Evolutionary conservation across 2,329 filamentous ascomycete species (phyloP).

Genomic region (Sporothrix curviconia): DNA sequence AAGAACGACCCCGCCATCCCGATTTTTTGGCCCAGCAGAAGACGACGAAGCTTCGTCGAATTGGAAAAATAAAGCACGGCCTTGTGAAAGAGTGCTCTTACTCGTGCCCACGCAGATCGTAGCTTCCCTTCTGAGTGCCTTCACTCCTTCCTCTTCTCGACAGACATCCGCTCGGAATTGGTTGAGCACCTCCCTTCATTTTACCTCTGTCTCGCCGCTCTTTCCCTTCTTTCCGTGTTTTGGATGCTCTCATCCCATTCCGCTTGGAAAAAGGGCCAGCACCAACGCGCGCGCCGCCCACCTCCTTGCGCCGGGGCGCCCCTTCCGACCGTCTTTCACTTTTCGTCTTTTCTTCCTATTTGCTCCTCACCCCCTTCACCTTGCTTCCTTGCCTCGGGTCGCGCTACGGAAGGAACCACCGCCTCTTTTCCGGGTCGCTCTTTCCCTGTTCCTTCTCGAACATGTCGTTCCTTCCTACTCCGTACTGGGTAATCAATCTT

Average conservation of each 20-base stretch:
- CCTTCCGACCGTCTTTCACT: neutral
- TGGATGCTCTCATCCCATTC: slow-evolving; percentile 2
- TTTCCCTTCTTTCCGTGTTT: slow-evolving; percentile 4
- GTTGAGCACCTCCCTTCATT: too few relatives aligned
- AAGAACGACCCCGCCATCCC: slow-evolving; percentile 7
- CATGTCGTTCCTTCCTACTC: slow-evolving; percentile 11
- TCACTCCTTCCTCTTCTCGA: neutral
- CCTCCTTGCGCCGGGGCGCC: slow-evolving; percentile 5
- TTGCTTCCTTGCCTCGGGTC: neutral
- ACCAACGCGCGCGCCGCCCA: neutral
- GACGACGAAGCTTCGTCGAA: neutral
- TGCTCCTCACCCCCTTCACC: neutral
- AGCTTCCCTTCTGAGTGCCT: neutral
- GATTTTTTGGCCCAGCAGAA: neutral
- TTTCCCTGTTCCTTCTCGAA: slow-evolving; percentile 11
- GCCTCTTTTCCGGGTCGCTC: neutral
- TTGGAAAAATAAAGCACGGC: neutral
- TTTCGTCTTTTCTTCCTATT: neutral
- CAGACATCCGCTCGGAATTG: neutral
- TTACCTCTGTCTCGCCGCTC: neutral
- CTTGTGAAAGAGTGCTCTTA: too few relatives aligned
- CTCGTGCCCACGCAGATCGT: neutral
- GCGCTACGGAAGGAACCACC: slow-evolving; percentile 6
- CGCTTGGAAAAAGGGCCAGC: too few relatives aligned
- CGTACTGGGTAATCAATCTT: too few relatives aligned